Percentiles rank a stretch among this genome's conserved stretches.
Conservation (phyloP, 805 yeast species). For the Suhomyces xylopsoci region DNA sequence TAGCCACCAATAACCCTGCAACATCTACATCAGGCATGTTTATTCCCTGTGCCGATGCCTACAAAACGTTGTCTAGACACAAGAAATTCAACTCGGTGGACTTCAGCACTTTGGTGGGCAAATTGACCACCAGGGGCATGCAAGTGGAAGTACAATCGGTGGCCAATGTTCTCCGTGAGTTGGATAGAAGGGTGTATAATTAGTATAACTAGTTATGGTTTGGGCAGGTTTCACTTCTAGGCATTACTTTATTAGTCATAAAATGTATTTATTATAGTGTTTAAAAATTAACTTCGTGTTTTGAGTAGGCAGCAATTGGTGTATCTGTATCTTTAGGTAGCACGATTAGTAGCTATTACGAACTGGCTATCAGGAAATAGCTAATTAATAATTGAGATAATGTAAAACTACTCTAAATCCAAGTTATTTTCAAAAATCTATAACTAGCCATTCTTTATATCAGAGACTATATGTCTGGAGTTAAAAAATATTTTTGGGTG, state of each 20-base stretch:
- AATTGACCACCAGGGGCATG: conserved; percentile 78
- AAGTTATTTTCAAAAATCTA: too few species aligned
- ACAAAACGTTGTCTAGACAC: conserved; percentile 80
- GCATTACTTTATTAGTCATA: not conserved
- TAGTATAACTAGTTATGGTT: conserved; percentile 13
- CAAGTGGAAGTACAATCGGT: conserved; percentile 90
- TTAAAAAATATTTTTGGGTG: too few species aligned
- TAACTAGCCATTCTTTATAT: too few species aligned
- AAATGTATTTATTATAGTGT: not conserved
- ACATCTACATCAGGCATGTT: conserved; percentile 43
- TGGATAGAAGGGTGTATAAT: conserved; percentile 64
- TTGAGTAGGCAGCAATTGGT: too few species aligned
- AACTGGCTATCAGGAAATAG: too few species aligned
- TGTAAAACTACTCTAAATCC: too few species aligned
- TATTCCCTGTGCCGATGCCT: conserved; percentile 89
- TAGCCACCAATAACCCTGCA: conserved; percentile 12
- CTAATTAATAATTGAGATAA: too few species aligned
- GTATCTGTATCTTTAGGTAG: too few species aligned
- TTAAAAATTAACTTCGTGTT: too few species aligned
- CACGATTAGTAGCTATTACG: too few species aligned
- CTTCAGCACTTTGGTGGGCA: conserved; percentile 68
- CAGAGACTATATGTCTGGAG: too few species aligned
- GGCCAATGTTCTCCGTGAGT: conserved; percentile 76
- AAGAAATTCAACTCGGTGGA: conserved; percentile 72
- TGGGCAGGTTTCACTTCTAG: not conserved